phyloP scores from a whole-genome alignment of 306 rosid genomes.

The Ceratonia siliqua region DNA sequence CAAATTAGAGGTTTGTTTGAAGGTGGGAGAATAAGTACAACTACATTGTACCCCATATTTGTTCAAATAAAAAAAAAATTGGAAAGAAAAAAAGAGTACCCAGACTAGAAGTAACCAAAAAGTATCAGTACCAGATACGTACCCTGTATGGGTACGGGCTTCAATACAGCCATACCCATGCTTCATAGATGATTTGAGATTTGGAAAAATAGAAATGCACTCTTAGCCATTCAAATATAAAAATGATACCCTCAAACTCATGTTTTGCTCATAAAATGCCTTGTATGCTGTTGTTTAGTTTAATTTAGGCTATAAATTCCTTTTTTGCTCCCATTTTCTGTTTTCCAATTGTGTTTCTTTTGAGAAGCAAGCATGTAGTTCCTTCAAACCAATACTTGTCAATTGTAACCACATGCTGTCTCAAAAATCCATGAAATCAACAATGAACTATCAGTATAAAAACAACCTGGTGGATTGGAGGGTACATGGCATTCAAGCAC shows the following conservation, averaged over 20 bases:
- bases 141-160: no score
- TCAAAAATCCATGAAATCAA: slow-evolving; percentile 15
- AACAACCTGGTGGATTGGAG: slow-evolving; percentile 88
- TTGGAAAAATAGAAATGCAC: no score
- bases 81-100: no score
- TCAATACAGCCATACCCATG: no score
- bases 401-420: not conserved
- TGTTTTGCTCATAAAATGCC: not conserved
- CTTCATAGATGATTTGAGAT: no score
- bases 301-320: not conserved
- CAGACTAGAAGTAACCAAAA: no score
- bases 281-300: not conserved
- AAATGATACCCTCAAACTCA: slow-evolving; percentile 1
- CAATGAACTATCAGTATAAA: not conserved
- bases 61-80: no score
- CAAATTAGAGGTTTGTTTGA: no score
- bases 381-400: not conserved
- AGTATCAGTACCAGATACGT: no score
- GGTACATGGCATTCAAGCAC: slow-evolving; percentile 87
- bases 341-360: not conserved
- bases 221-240: not conserved
- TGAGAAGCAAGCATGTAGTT: not conserved
- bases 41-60: no score
- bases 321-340: not conserved
- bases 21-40: no score